Conservation (phyloP, 768 basidiomycete species). For the Agaricus subrufescens region DNA sequence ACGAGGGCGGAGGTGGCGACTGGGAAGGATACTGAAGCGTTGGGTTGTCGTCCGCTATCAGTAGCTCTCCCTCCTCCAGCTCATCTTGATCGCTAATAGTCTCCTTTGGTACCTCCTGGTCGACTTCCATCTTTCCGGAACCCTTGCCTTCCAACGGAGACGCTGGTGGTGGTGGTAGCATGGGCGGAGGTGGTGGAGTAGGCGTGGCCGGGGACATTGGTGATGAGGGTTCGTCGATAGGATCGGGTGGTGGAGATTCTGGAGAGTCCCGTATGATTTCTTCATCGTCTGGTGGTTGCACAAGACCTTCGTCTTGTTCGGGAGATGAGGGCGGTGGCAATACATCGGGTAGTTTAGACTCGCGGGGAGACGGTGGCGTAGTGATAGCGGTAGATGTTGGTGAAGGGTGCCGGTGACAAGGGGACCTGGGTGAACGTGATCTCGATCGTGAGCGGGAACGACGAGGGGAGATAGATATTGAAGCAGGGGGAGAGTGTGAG, state of each 20-base stretch:
- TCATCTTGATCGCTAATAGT: not conserved
- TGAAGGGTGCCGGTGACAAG: not conserved
- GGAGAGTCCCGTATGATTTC: constrained; percentile 8
- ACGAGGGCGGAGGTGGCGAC: not conserved
- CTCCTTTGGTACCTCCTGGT: too few relatives aligned
- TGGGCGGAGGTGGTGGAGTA: not conserved
- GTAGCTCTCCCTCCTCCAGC: not conserved
- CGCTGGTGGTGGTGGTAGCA: not conserved
- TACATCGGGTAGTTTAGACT: constrained; percentile 4
- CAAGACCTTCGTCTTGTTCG: not conserved
- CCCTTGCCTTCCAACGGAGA: not conserved
- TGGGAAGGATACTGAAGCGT: not conserved
- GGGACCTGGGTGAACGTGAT: not conserved
- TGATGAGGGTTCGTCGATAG: constrained; percentile 5
- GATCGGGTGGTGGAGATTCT: constrained; percentile 11
- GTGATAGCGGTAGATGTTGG: not conserved
- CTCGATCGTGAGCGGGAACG: not conserved
- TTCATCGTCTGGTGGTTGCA: not conserved
- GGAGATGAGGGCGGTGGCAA: not conserved
- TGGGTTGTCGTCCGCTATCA: not conserved
- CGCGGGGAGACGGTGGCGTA: constrained; percentile 4
- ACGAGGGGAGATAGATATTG: too few relatives aligned
- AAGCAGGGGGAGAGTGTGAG: not conserved
- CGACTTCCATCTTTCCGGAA: too few relatives aligned
- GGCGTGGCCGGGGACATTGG: not conserved